Percentiles rank a stretch among this genome's conserved stretches.
Conservation (phyloP, 2,329 filamentous ascomycete genomes). For the Akanthomyces lecanii region DNA sequence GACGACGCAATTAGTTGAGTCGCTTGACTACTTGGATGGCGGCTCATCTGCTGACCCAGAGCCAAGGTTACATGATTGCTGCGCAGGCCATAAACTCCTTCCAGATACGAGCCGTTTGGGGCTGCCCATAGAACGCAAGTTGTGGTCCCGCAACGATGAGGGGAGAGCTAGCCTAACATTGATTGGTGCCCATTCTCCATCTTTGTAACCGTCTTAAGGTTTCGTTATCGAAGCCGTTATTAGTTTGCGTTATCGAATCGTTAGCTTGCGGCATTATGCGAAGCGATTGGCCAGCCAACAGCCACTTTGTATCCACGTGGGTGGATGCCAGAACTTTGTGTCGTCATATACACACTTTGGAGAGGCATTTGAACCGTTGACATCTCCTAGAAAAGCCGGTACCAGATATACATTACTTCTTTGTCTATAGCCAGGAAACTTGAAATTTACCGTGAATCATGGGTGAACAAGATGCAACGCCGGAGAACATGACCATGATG, state of each 20-base stretch:
- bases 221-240: background rate
- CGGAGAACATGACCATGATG: constrained; percentile 55
- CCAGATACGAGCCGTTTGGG: too few species aligned
- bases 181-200: too few species aligned
- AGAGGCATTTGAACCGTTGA: background rate
- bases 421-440: background rate
- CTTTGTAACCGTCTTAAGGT: background rate
- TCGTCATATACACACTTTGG: background rate
- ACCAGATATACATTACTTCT: background rate
- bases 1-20: too few species aligned
- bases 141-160: too few species aligned
- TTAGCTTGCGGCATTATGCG: background rate
- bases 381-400: background rate
- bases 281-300: background rate
- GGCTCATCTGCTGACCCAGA: too few species aligned
- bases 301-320: background rate
- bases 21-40: too few species aligned
- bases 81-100: too few species aligned
- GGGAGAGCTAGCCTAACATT: too few species aligned
- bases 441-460: background rate
- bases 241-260: background rate
- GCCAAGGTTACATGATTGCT: too few species aligned
- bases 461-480: constrained; percentile 23
- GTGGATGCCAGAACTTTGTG: background rate
- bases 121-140: too few species aligned